Evolutionary conservation across 257 asterid genomes (phyloP).

Genomic region (Scutellaria minor): DNA sequence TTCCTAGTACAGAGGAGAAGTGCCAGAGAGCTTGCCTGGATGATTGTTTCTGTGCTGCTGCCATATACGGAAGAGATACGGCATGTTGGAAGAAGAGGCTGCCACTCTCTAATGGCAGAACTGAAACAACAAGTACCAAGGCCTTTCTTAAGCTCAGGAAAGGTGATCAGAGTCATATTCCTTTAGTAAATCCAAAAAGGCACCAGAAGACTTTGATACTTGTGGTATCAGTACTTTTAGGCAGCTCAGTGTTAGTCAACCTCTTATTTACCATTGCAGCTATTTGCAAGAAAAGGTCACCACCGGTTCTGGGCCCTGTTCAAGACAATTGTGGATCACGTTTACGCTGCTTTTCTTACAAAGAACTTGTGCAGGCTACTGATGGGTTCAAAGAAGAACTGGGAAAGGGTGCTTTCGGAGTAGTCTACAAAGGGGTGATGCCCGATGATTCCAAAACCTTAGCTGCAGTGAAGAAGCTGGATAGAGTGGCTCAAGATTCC

Average conservation of each 20-base stretch:
- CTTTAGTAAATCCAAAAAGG: constrained; percentile 22
- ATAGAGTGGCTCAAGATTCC: constrained; percentile 44
- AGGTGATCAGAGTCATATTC: constrained; percentile 13
- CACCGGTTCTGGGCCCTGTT: not conserved
- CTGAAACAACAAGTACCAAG: constrained; percentile 23
- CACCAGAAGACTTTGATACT: constrained; percentile 35
- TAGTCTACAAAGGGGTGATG: constrained; percentile 59
- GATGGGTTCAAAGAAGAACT: constrained; percentile 49
- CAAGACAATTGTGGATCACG: constrained; percentile 16
- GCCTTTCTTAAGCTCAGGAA: constrained; percentile 56
- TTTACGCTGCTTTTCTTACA: constrained; percentile 43
- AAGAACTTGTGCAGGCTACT: constrained; percentile 50
- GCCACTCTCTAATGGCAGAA: constrained; percentile 67
- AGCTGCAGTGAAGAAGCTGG: constrained; percentile 62
- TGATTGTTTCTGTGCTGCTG: constrained; percentile 63
- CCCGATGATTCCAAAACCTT: not conserved
- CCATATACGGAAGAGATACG: constrained; percentile 36
- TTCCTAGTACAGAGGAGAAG: constrained; percentile 26
- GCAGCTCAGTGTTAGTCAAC: constrained; percentile 57
- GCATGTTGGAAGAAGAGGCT: constrained; percentile 77
- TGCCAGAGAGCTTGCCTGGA: constrained; percentile 52
- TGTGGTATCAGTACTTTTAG: constrained; percentile 50
- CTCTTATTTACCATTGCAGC: constrained; percentile 35
- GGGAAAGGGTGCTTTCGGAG: constrained; percentile 69
- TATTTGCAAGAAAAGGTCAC: constrained; percentile 25